Percentiles rank a stretch among this genome's conserved stretches.
Evolutionary conservation across 1,139 yeast species (phyloP).

Genomic region (Pichia sp.): DNA sequence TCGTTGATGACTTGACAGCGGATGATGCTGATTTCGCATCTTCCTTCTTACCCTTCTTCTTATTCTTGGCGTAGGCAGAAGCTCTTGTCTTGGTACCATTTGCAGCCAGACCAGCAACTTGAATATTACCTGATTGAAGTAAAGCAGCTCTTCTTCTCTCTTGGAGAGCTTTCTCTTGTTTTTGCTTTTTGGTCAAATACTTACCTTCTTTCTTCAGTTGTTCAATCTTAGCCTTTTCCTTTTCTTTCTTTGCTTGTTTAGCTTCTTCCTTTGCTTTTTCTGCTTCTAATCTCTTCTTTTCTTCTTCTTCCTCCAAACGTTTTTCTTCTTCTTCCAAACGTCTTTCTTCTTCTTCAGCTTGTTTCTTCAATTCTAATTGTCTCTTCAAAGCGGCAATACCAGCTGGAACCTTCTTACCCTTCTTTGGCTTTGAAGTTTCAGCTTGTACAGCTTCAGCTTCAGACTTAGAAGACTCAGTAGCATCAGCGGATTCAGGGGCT

Average conservation of each 20-base stretch:
- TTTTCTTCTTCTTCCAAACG: conserved; percentile 56
- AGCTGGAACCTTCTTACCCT: conserved; percentile 61
- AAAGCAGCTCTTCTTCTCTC: conserved; percentile 89
- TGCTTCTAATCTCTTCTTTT: conserved; percentile 38
- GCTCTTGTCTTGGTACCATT: conserved; percentile 51
- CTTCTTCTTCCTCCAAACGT: conserved; percentile 55
- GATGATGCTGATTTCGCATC: not conserved
- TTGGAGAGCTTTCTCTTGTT: conserved; percentile 78
- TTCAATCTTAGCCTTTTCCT: conserved; percentile 70
- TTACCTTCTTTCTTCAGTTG: conserved; percentile 91
- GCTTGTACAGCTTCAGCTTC: conserved; percentile 38
- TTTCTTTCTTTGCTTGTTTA: conserved; percentile 68
- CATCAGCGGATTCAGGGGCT: conserved; percentile 32
- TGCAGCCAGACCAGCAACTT: conserved; percentile 58
- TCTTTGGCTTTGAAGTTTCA: conserved; percentile 17
- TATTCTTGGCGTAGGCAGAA: conserved; percentile 70
- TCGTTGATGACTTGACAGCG: not conserved
- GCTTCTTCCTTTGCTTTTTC: conserved; percentile 62
- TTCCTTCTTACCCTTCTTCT: conserved; percentile 32
- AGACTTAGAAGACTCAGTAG: conserved; percentile 33
- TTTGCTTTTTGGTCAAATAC: conserved; percentile 82
- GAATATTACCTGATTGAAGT: conserved; percentile 64
- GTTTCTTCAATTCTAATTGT: conserved; percentile 82
- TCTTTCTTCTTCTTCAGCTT: conserved; percentile 65
- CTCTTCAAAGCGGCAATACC: conserved; percentile 75